Conservation (phyloP, 2,329 filamentous ascomycete species). For the Diaporthe vexans region DNA sequence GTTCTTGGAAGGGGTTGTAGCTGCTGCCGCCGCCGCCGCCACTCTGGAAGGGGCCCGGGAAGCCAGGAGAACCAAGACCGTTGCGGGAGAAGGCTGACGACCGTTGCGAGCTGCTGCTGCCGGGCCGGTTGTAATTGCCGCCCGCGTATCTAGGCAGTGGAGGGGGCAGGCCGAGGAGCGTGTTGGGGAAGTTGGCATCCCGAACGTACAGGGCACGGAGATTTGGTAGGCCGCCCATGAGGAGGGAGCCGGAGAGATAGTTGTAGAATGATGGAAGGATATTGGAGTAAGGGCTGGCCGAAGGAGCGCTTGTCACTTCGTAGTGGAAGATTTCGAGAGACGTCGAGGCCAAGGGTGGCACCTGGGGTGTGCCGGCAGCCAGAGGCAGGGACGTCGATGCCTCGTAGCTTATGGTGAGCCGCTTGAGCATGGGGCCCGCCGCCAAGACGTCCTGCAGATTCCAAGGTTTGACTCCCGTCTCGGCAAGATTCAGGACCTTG, state of each 20-base stretch:
- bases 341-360: slow-evolving; percentile 76
- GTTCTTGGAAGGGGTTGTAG: slow-evolving; percentile 42
- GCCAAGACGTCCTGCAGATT: slow-evolving; percentile 73
- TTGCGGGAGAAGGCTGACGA: slow-evolving; percentile 42
- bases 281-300: slow-evolving; percentile 69
- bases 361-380: slow-evolving; percentile 55
- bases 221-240: slow-evolving; percentile 80
- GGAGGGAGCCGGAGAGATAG: slow-evolving; percentile 87
- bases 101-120: slow-evolving; percentile 51
- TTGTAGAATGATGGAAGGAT: slow-evolving; percentile 79
- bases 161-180: slow-evolving; percentile 78
- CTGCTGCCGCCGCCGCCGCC: slow-evolving; percentile 41
- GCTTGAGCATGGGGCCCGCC: slow-evolving; percentile 69
- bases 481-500: slow-evolving; percentile 76
- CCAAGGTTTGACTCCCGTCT: slow-evolving; percentile 77
- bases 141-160: slow-evolving; percentile 64
- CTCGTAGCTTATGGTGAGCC: slow-evolving; percentile 67
- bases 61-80: slow-evolving; percentile 43
- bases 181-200: slow-evolving; percentile 85
- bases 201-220: slow-evolving; percentile 87
- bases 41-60: slow-evolving; percentile 40
- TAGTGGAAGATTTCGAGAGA: slow-evolving; percentile 82
- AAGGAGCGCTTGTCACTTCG: slow-evolving; percentile 78
- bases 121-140: slow-evolving; percentile 51
- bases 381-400: slow-evolving; percentile 65